phyloP scores from a whole-genome alignment of 441 rosid species.

The Capsella rubella region DNA sequence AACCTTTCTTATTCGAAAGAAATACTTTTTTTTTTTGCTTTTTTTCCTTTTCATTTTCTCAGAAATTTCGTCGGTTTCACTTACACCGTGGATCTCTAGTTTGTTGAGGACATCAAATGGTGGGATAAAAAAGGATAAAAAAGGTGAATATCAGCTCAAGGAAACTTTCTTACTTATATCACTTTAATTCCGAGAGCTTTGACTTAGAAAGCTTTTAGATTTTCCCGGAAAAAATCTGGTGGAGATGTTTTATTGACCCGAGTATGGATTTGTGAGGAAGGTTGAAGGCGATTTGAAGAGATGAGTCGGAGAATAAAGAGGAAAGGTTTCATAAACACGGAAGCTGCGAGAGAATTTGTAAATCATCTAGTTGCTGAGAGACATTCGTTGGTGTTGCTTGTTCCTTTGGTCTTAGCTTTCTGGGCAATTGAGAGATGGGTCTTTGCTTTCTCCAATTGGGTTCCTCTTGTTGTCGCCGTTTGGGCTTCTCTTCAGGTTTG shows the following conservation, averaged over 20 bases:
- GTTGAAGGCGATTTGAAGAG: constrained; percentile 33
- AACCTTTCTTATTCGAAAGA: constrained; percentile 20
- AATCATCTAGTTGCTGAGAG: constrained; percentile 64
- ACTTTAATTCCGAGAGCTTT: constrained; percentile 32
- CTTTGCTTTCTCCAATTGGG: constrained; percentile 89
- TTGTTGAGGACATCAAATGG: constrained; percentile 37
- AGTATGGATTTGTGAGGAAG: constrained; percentile 41
- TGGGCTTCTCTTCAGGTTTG: constrained; percentile 89
- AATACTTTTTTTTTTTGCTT: too few species aligned
- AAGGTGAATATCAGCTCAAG: not conserved
- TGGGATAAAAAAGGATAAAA: not conserved
- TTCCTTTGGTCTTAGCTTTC: constrained; percentile 64
- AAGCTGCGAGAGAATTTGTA: constrained; percentile 57
- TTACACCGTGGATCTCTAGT: constrained; percentile 38
- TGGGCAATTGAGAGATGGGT: constrained; percentile 94
- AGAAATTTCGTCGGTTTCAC: not conserved
- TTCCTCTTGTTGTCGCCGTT: constrained; percentile 85
- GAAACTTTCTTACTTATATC: constrained; percentile 8
- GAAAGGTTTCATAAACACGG: constrained; percentile 52
- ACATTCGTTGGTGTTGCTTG: constrained; percentile 62
- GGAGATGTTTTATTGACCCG: constrained; percentile 5
- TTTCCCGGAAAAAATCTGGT: constrained; percentile 4
- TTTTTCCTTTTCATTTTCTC: not conserved
- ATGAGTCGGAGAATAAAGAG: constrained; percentile 58
- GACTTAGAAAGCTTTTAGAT: constrained; percentile 18